Evolutionary conservation across 805 yeast species (phyloP).

Genomic region (Zygotorulaspora sp.): DNA sequence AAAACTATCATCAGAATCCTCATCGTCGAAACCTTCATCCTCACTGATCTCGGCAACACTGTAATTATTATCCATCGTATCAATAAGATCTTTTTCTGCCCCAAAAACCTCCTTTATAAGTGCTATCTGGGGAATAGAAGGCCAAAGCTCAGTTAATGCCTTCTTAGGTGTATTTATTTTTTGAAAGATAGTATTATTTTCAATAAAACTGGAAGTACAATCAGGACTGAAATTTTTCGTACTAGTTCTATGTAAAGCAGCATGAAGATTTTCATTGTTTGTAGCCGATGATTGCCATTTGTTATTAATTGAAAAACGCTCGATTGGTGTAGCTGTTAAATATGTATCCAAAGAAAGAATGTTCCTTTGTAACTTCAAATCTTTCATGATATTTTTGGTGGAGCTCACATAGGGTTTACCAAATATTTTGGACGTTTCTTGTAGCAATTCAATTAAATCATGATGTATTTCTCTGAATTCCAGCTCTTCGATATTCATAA

Average conservation of each 20-base stretch:
- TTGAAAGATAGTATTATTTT: slow-evolving; percentile 22
- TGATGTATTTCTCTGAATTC: slow-evolving; percentile 47
- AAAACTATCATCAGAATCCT: slow-evolving; percentile 11
- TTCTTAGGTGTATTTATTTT: slow-evolving; percentile 35
- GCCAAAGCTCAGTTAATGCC: slow-evolving; percentile 30
- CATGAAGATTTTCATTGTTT: slow-evolving; percentile 33
- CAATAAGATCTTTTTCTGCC: slow-evolving; percentile 3
- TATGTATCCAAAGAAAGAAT: slow-evolving; percentile 36
- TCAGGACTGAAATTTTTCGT: slow-evolving; percentile 13
- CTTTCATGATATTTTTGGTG: slow-evolving; percentile 57
- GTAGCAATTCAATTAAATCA: slow-evolving; percentile 41
- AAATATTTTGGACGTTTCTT: slow-evolving; percentile 5
- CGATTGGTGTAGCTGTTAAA: slow-evolving; percentile 23
- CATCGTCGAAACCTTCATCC: slow-evolving; percentile 12
- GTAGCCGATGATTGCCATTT: slow-evolving; percentile 45
- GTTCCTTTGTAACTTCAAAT: slow-evolving; percentile 50
- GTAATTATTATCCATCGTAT: slow-evolving; percentile 8
- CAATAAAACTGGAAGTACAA: slow-evolving; percentile 19
- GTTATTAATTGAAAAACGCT: slow-evolving; percentile 23
- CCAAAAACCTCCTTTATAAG: background rate
- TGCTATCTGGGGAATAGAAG: too few relatives aligned
- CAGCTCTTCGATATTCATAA: slow-evolving; percentile 50
- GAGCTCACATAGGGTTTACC: slow-evolving; percentile 36
- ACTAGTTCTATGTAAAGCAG: slow-evolving; percentile 23
- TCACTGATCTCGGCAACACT: slow-evolving; percentile 10